These are phyloP conservation scores for Lasiodiplodia gonubiensis DNA, from an alignment of 2,329 filamentous ascomycete species.

Conservation along the genomic window DNA sequence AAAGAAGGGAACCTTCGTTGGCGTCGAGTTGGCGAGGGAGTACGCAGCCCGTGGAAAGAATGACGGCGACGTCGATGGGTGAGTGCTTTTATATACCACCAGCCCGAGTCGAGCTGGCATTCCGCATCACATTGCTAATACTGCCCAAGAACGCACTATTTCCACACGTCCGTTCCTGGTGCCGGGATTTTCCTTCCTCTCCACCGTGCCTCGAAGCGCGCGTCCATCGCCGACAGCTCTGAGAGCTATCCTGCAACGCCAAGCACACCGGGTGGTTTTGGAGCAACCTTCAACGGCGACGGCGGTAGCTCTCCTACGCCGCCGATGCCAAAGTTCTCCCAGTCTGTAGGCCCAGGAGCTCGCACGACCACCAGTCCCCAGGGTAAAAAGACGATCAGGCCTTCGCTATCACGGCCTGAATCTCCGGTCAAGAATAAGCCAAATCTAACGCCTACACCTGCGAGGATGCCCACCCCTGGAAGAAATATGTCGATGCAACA, in stretches of 20 bases:
- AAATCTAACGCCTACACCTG: constrained; percentile 60
- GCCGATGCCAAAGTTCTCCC: constrained; percentile 79
- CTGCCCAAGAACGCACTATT: constrained; percentile 67
- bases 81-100: constrained; percentile 42
- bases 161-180: constrained; percentile 75
- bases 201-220: constrained; percentile 75
- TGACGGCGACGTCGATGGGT: constrained; percentile 94
- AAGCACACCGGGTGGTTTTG: constrained; percentile 63
- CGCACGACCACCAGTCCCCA: constrained; percentile 59
- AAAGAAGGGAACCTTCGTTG: constrained; percentile 90
- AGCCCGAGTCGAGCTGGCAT: neutral
- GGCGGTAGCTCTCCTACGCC: constrained; percentile 55
- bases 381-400: constrained; percentile 69
- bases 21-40: constrained; percentile 83
- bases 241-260: constrained; percentile 70
- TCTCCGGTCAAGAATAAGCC: constrained; percentile 78
- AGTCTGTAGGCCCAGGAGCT: constrained; percentile 76
- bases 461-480: constrained; percentile 59
- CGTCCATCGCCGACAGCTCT: constrained; percentile 60
- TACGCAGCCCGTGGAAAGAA: constrained; percentile 90
- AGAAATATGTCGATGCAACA: constrained; percentile 59
- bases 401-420: constrained; percentile 84
- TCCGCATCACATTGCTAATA: constrained; percentile 5
- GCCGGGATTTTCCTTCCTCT: constrained; percentile 93
- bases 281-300: constrained; percentile 53